phyloP scores from a whole-genome alignment of 306 rosid genomes.

The Vigna radiata region DNA sequence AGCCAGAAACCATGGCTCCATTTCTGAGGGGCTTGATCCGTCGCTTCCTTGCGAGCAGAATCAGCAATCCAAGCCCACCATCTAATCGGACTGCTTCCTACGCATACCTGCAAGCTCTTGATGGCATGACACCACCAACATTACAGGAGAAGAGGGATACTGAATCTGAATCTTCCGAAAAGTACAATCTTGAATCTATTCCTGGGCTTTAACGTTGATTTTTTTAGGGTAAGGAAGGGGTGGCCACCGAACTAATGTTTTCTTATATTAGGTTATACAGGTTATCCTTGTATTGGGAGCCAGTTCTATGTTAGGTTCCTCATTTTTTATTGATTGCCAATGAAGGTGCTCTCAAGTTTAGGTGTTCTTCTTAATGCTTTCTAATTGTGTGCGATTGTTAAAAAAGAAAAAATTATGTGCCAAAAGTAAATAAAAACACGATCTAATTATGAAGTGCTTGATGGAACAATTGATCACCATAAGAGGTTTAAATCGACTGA shows the following conservation, averaged over 20 bases:
- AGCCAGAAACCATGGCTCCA: constrained; percentile 97
- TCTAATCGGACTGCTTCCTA: constrained; percentile 57
- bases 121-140: constrained; percentile 60
- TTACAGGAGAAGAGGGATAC: constrained; percentile 49
- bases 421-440: background rate
- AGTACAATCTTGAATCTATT: constrained; percentile 90
- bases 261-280: constrained; percentile 27
- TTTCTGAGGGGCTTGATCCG: constrained; percentile 88
- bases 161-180: constrained; percentile 67
- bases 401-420: background rate
- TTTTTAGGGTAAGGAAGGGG: background rate
- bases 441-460: background rate
- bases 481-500: background rate
- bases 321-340: constrained; percentile 39
- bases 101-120: constrained; percentile 70
- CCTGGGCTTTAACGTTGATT: constrained; percentile 71
- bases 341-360: constrained; percentile 24
- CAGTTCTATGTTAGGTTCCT: constrained; percentile 29
- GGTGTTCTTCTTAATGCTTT: constrained; percentile 18
- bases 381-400: background rate
- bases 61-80: constrained; percentile 72
- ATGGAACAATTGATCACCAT: background rate
- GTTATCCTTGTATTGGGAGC: constrained; percentile 15
- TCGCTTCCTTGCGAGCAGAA: constrained; percentile 96
- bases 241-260: constrained; percentile 9